Base-by-base conservation (phyloP, 2,329 filamentous ascomycete species). In the Hymenoscyphus scutula region DNA sequence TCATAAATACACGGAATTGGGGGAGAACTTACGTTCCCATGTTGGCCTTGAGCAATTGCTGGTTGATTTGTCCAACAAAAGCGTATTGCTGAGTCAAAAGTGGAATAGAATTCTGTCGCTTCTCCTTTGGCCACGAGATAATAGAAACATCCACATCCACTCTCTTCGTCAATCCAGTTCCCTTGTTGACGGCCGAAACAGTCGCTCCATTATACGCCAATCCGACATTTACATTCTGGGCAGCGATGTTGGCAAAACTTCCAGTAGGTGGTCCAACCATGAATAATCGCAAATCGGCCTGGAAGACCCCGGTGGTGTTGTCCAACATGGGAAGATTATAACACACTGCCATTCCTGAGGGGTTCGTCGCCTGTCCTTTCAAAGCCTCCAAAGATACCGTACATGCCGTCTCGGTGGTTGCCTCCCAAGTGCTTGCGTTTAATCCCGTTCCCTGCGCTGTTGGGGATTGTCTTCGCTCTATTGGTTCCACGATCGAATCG, bases 321-420 rank as follows among this genome's bases (percentile, higher is more conserved):
- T 94, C 83, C 62, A 92, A 81, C 45, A 84, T 85, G 0, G 88
- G 87, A 27, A 96, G 76, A 74, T 95, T 96, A 78, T 94, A 95
- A 82, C 91, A 96, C 56, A 91, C 84, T 63, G 88, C 89, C 56
- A 91, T 84, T 58, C 91, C 91, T 10, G 89, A 89, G 5, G 89
- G 89, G 68, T 93, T 94, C 27, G 84, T 82, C 51, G 86, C 84
- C 64, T 81, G 78, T 11, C 76, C 77, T 15, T 79, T 78, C 56
- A 92, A 79, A 29, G 76, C 73, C 2, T 75, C 74, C 19, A 95
- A 79, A 8, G 83, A 81, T 25, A 77, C 70, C 53, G 77, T 77
- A 75, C 91, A 95, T 25, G 87, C 87, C 11, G 77, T 70, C 34
- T 80, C 78, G 7, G 84, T 89, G 53, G 79, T 73, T 3, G 71